These are phyloP conservation scores for Malassezia vespertilionis DNA, from an alignment of 1,284 basidiomycete species.

Conservation along the genomic window DNA sequence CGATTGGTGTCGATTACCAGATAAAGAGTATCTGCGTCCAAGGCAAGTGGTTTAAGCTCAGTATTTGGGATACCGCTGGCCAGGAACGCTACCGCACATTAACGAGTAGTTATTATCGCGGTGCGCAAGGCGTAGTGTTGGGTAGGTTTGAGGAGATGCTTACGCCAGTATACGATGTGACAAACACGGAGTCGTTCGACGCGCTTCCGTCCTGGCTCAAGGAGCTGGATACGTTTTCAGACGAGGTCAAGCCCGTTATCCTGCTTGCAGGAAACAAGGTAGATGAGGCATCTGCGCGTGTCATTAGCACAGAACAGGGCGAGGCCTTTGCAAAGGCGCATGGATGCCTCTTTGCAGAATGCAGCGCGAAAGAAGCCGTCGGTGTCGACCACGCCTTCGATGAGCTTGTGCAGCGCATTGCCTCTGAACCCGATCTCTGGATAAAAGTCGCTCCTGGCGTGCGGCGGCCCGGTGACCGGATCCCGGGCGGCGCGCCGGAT, in stretches of 20 bases:
- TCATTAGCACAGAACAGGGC: slow-evolving; percentile 71
- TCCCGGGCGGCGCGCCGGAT: slow-evolving; percentile 42
- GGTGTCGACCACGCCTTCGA: slow-evolving; percentile 42
- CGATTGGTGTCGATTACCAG: slow-evolving; percentile 61
- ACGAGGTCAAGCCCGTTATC: slow-evolving; percentile 63
- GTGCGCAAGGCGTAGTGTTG: slow-evolving; percentile 84
- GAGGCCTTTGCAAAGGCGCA: slow-evolving; percentile 68
- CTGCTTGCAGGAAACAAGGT: slow-evolving; percentile 90
- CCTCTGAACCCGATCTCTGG: slow-evolving; percentile 41
- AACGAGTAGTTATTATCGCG: slow-evolving; percentile 81
- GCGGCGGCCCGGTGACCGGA: slow-evolving; percentile 41
- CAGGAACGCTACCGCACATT: slow-evolving; percentile 60
- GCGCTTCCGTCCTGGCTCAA: slow-evolving; percentile 83
- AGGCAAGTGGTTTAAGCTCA: slow-evolving; percentile 53
- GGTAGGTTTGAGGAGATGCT: slow-evolving; percentile 51
- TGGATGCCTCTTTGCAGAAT: slow-evolving; percentile 73
- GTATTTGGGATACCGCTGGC: slow-evolving; percentile 52
- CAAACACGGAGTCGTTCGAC: slow-evolving; percentile 79
- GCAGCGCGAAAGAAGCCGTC: slow-evolving; percentile 48
- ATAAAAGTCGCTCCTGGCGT: slow-evolving; percentile 27
- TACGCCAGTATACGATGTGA: slow-evolving; percentile 74
- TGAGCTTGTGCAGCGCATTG: slow-evolving; percentile 40
- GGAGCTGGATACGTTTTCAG: slow-evolving; percentile 85
- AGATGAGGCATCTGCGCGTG: slow-evolving; percentile 77
- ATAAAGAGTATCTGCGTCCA: slow-evolving; percentile 51